Conservation (phyloP, 495 filamentous ascomycete species). For the Elasticomyces elasticus region DNA sequence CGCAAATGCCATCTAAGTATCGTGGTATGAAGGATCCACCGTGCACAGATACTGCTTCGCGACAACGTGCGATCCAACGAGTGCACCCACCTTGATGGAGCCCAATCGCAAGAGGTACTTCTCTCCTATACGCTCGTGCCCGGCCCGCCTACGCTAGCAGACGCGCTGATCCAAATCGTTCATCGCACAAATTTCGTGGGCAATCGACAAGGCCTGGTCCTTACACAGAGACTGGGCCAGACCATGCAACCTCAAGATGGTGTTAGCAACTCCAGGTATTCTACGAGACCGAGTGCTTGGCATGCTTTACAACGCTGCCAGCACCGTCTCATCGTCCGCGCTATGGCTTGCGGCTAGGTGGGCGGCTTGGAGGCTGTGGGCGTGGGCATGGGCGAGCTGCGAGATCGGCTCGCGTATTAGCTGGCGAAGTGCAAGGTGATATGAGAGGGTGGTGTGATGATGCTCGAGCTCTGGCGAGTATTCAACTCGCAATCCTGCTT, state of each 20-base stretch:
- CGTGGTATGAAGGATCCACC: slow-evolving; percentile 32
- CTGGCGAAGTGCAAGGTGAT: no score
- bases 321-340: slow-evolving; percentile 31
- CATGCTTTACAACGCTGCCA: slow-evolving; percentile 38
- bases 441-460: no score
- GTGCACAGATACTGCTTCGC: slow-evolving; percentile 41
- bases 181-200: slow-evolving; percentile 8
- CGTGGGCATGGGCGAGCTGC: slow-evolving; percentile 39
- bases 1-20: no score
- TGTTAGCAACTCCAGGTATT: no score
- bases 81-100: slow-evolving; percentile 29
- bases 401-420: slow-evolving; percentile 39
- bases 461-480: no score
- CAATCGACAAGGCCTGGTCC: slow-evolving; percentile 12
- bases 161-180: not conserved
- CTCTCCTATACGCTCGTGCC: slow-evolving; percentile 38
- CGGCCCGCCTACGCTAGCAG: slow-evolving; percentile 29
- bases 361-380: slow-evolving; percentile 39
- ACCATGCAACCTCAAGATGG: no score
- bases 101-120: slow-evolving; percentile 33
- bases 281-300: no score
- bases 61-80: slow-evolving; percentile 39
- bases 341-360: slow-evolving; percentile 24
- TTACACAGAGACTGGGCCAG: slow-evolving; percentile 37
- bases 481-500: slow-evolving; percentile 8